Conservation (phyloP, 2,329 filamentous ascomycete species). For the Penicillium verrucosum region DNA sequence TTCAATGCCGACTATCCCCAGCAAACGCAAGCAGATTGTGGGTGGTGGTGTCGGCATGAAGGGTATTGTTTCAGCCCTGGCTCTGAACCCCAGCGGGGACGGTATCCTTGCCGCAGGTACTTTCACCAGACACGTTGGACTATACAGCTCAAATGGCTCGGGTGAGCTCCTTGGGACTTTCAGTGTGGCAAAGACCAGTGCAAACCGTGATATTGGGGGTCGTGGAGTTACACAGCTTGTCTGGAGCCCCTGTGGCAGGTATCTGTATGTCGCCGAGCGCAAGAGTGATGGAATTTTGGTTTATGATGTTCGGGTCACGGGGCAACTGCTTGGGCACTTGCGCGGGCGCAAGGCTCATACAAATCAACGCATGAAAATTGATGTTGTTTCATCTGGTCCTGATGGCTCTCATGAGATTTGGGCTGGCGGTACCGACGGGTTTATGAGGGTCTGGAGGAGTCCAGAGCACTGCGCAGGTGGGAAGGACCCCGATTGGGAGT, state of each 20-base stretch:
- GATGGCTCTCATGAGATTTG: constrained; percentile 53
- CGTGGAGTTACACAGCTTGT: constrained; percentile 54
- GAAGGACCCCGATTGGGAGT: constrained; percentile 43
- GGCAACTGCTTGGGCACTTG: constrained; percentile 51
- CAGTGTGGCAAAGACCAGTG: constrained; percentile 41
- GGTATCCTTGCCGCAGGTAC: constrained; percentile 58
- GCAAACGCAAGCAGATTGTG: constrained; percentile 45
- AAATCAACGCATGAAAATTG: constrained; percentile 56
- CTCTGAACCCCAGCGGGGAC: constrained; percentile 42
- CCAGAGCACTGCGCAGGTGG: constrained; percentile 42
- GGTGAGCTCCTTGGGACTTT: constrained; percentile 54
- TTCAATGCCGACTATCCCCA: constrained; percentile 49
- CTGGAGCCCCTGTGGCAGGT: constrained; percentile 58
- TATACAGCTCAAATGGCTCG: constrained; percentile 52
- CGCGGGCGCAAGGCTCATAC: constrained; percentile 46
- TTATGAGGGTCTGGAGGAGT: constrained; percentile 50
- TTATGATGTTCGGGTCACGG: constrained; percentile 58
- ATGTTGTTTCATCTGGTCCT: constrained; percentile 42
- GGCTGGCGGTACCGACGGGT: constrained; percentile 58
- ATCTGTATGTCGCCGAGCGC: constrained; percentile 58
- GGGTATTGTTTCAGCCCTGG: constrained; percentile 54
- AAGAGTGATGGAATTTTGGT: constrained; percentile 54
- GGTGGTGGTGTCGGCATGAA: constrained; percentile 52
- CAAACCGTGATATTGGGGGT: constrained; percentile 44
- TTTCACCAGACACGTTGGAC: constrained; percentile 53